Conservation (phyloP, 148 eudicot genomes). For the Diospyros kaki region DNA sequence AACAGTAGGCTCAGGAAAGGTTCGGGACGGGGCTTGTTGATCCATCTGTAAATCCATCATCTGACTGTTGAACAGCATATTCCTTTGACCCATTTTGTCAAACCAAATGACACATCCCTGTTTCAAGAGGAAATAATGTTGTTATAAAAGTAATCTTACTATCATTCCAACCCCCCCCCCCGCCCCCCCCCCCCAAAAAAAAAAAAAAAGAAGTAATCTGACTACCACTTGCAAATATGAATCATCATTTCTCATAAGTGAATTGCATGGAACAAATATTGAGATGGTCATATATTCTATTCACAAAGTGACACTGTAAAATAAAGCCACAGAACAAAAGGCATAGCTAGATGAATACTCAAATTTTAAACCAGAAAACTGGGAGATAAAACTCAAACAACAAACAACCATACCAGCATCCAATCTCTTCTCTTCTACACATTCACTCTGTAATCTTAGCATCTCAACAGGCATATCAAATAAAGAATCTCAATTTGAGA, state of each 20-base stretch:
- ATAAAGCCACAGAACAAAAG: background rate
- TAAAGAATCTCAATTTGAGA: background rate
- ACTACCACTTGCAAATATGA: background rate
- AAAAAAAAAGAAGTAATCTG: no score
- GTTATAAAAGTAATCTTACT: no score
- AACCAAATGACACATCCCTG: constrained; percentile 18
- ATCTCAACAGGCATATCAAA: background rate
- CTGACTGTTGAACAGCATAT: constrained; percentile 47
- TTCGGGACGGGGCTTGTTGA: constrained; percentile 50
- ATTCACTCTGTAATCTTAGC: background rate
- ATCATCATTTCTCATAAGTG: background rate
- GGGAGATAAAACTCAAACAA: background rate
- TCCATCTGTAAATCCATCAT: constrained; percentile 52
- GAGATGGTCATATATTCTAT: background rate
- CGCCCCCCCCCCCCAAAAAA: no score
- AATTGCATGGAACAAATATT: background rate
- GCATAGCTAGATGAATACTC: background rate
- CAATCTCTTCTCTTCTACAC: background rate
- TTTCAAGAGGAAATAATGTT: constrained; percentile 4
- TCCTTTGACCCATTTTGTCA: constrained; percentile 64
- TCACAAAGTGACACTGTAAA: background rate
- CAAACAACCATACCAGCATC: background rate
- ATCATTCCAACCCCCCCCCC: no score
- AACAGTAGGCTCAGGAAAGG: constrained; percentile 59
- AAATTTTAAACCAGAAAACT: background rate